Evolutionary conservation across 148 eudicot species (phyloP).

Genomic region (Rhododendron ferrugineum): DNA sequence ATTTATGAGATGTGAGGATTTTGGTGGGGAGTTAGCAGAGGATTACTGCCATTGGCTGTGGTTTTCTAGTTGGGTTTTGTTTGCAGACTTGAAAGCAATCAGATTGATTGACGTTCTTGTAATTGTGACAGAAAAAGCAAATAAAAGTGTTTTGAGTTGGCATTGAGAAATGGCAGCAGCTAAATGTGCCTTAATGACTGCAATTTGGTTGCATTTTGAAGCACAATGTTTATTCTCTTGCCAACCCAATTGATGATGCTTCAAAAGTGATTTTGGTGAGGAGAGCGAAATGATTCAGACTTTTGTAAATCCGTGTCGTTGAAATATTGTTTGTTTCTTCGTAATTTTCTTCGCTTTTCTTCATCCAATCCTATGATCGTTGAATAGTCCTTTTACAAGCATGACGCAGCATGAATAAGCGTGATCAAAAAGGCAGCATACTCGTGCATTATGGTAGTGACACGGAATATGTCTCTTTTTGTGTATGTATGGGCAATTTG

Average conservation of each 20-base stretch:
- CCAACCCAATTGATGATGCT: background rate
- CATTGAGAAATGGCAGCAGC: background rate
- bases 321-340: background rate
- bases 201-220: background rate
- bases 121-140: background rate
- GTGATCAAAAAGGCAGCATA: background rate
- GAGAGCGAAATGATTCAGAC: background rate
- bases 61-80: background rate
- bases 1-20: background rate
- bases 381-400: background rate
- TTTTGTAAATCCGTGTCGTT: background rate
- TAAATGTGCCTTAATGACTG: background rate
- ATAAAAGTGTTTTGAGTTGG: background rate
- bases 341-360: background rate
- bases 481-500: background rate
- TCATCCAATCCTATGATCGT: background rate
- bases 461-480: background rate
- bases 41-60: background rate
- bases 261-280: background rate
- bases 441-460: background rate
- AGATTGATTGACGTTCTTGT: background rate
- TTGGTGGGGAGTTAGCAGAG: background rate
- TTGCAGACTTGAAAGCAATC: background rate
- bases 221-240: background rate
- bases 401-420: background rate